phyloP scores from a whole-genome alignment of 202 grass and related monocot genomes.

The Setaria viridis region DNA sequence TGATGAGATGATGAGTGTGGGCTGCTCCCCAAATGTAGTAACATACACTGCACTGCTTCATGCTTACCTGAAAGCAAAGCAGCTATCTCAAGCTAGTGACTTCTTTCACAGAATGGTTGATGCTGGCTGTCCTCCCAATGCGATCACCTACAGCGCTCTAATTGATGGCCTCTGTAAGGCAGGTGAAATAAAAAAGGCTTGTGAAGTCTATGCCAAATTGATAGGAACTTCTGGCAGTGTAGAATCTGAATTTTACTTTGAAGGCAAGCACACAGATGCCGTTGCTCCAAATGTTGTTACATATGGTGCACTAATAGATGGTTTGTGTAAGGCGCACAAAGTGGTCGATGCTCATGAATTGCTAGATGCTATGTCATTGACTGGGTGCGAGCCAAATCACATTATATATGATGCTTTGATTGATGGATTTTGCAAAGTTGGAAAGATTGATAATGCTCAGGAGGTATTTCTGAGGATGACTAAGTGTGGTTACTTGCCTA shows the following conservation, averaged over 20 bases:
- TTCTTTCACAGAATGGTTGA: constrained; percentile 81
- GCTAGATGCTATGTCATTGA: constrained; percentile 72
- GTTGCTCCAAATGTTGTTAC: constrained; percentile 86
- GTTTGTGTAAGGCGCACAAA: constrained; percentile 95
- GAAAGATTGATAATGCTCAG: constrained; percentile 80
- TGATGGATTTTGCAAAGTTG: constrained; percentile 90
- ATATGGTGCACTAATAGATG: constrained; percentile 94
- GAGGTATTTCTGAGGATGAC: constrained; percentile 90
- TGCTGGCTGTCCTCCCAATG: constrained; percentile 80
- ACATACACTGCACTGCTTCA: constrained; percentile 96
- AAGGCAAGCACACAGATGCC: constrained; percentile 35
- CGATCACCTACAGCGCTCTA: constrained; percentile 82
- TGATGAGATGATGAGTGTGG: constrained; percentile 74
- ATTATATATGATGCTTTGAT: constrained; percentile 94
- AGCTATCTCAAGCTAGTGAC: constrained; percentile 67
- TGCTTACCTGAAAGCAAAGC: constrained; percentile 90
- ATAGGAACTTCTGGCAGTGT: constrained; percentile 57
- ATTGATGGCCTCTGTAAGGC: constrained; percentile 95
- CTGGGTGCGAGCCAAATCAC: constrained; percentile 83
- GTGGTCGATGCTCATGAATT: constrained; percentile 75
- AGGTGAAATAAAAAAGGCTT: constrained; percentile 72
- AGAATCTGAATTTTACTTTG: constrained; percentile 69
- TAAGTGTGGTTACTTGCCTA: constrained; percentile 73
- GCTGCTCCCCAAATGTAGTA: constrained; percentile 81
- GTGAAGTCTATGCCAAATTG: constrained; percentile 79